A percentile compares a stretch with the other conserved stretches of the same genome.
phyloP scores from a whole-genome alignment of 2,329 filamentous ascomycete genomes.

The Penicillium hesseltinei region DNA sequence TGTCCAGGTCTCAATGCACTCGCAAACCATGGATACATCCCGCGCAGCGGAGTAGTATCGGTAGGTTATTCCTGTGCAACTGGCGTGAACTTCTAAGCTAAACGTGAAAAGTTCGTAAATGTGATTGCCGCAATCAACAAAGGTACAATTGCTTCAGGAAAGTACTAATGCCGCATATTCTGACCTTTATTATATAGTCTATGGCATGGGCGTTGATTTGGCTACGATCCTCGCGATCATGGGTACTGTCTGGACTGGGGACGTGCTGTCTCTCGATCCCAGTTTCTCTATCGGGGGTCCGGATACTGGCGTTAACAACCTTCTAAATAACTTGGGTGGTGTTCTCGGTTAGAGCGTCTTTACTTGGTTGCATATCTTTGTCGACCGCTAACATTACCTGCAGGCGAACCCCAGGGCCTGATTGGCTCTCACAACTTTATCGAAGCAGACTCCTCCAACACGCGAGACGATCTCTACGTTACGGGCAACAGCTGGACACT shows the following conservation, averaged over 20 bases:
- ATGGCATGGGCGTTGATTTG: conserved; percentile 50
- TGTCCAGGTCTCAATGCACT: conserved; percentile 46
- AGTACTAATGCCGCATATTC: background rate
- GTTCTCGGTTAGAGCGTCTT: conserved; percentile 36
- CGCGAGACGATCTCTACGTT: conserved; percentile 54
- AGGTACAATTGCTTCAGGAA: conserved; percentile 16
- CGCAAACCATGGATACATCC: conserved; percentile 46
- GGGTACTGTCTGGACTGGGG: conserved; percentile 51
- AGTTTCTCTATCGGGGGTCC: conserved; percentile 56
- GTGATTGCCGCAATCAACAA: conserved; percentile 37
- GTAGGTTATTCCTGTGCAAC: conserved; percentile 11
- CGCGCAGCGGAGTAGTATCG: conserved; percentile 39
- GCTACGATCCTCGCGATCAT: conserved; percentile 45
- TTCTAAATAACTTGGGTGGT: conserved; percentile 46
- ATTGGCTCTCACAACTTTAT: conserved; percentile 56
- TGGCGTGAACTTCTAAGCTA: background rate
- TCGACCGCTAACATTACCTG: conserved; percentile 2
- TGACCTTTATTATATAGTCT: conserved; percentile 33
- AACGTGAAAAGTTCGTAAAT: conserved; percentile 26
- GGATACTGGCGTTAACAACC: conserved; percentile 38
- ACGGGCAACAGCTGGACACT: conserved; percentile 52
- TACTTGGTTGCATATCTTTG: rapidly evolving
- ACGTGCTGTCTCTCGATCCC: conserved; percentile 50
- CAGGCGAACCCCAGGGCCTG: conserved; percentile 49
- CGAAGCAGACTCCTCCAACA: conserved; percentile 55